phyloP scores from a whole-genome alignment of 345 rosid species.

The Populus deltoides region DNA sequence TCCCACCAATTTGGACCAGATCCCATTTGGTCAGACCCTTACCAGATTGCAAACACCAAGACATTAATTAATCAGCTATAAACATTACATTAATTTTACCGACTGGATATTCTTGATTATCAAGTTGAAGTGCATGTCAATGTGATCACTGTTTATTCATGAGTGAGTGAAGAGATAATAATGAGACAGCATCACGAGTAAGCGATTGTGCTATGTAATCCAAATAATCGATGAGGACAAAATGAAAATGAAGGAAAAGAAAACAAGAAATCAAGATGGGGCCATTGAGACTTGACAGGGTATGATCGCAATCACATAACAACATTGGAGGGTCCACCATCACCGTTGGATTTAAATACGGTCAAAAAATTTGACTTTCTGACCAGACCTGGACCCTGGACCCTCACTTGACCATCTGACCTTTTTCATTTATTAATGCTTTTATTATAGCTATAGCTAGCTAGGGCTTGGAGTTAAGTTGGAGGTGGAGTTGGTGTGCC shows the following conservation, averaged over 20 bases:
- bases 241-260: not conserved
- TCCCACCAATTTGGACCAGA: not conserved
- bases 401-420: slow-evolving; percentile 59
- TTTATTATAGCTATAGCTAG: not conserved
- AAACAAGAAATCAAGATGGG: slow-evolving; percentile 2
- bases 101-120: no score
- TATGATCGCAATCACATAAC: slow-evolving; percentile 6
- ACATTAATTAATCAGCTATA: not conserved
- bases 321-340: slow-evolving; percentile 43
- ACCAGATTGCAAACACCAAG: not conserved
- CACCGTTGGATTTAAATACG: slow-evolving; percentile 58
- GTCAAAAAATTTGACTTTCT: slow-evolving; percentile 46
- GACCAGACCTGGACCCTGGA: slow-evolving; percentile 45
- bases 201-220: not conserved
- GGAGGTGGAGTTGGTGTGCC: slow-evolving; percentile 16
- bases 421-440: slow-evolving; percentile 24
- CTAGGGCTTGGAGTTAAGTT: not conserved
- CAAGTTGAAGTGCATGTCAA: no score
- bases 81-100: not conserved
- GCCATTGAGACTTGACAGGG: slow-evolving; percentile 1
- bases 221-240: not conserved
- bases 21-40: not conserved
- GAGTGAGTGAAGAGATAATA: not conserved
- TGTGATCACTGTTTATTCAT: no score
- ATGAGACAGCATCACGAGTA: not conserved